Base-by-base conservation (phyloP, 345 rosid species). In the Zanthoxylum bungeanum region DNA sequence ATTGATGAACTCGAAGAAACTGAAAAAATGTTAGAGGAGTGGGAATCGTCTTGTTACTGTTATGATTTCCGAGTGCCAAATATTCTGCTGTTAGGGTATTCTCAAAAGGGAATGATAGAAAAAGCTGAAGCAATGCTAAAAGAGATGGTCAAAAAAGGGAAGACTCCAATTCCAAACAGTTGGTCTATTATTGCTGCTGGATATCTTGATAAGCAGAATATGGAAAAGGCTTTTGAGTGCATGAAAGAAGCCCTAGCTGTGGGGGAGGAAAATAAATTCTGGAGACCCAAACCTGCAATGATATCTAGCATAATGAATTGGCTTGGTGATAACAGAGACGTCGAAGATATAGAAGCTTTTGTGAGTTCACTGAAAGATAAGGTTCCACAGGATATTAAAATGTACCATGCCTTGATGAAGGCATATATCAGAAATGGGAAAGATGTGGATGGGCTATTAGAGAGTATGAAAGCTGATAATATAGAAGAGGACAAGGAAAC, bases 31-130 rank as follows among this genome's bases (percentile, higher is more conserved):
- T 76, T 82, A 22, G 30, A 70, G 50, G 79, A 82, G 49, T 85
- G 86, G 88, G 81, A 85, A 47, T 76, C 67, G 0, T 76, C 83
- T 4, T 80, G 73, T 58, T 53, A 70, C 19, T 72, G 9, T 37
- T 82, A 71, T 64, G 86, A 85, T 78, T 76, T 72, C 60, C 80
- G 78, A 31, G 88, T 85, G 62, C 88, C 88, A 64, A 85, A 80
- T 73, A 68, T 73, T 19, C 69, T 85, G 62, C 81, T 85, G 30
- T 76, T 80, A 6, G 83, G 86, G 46, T 82, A 74, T 60, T 76
- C 71, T 11, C 71, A 70, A 52, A 78, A 68, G 60, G 85, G 86
- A 28, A 66, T 66, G 39, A n/a, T 78, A 42, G 85, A 82, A 58
- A 80, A 78, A 36, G 86, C 85, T 6, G 80, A 82, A 73, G 75